Percentiles rank a stretch among this genome's conserved stretches.
Conservation (phyloP, 192 early-diverging fungal species). For the Gigaspora rosea region DNA sequence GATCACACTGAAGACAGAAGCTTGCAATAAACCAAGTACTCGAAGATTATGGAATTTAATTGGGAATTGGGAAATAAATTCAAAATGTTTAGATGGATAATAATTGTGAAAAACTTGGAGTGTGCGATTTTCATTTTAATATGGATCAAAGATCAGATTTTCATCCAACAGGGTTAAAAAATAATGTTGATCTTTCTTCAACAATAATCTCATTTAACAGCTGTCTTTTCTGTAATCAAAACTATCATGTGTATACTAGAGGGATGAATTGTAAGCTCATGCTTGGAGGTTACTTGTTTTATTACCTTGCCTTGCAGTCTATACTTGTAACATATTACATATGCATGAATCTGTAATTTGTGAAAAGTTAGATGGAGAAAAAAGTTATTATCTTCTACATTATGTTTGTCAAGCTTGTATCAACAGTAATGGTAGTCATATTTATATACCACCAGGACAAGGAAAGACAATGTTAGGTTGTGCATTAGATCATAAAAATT, state of each 20-base stretch:
- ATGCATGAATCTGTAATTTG: not conserved
- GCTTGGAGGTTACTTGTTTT: not conserved
- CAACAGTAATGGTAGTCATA: not conserved
- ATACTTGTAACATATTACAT: not conserved
- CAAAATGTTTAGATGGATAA: not conserved
- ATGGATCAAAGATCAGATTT: not conserved
- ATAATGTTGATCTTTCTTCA: not conserved
- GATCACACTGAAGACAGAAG: not conserved
- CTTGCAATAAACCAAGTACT: not conserved
- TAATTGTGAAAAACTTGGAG: not conserved
- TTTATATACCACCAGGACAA: not conserved
- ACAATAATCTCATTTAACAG: not conserved
- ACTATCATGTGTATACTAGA: not conserved
- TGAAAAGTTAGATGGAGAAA: not conserved
- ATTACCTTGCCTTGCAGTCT: not conserved
- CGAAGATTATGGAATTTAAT: constrained; percentile 13
- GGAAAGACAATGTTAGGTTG: not conserved
- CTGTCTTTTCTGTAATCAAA: not conserved
- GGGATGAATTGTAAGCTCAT: not conserved
- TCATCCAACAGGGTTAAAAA: not conserved
- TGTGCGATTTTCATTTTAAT: not conserved
- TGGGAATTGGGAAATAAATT: constrained; percentile 8
- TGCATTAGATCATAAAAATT: not conserved
- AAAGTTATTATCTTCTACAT: not conserved
- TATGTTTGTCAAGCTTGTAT: not conserved